Conservation (phyloP, 768 basidiomycete genomes). For the Tricholoma furcatifolium region DNA sequence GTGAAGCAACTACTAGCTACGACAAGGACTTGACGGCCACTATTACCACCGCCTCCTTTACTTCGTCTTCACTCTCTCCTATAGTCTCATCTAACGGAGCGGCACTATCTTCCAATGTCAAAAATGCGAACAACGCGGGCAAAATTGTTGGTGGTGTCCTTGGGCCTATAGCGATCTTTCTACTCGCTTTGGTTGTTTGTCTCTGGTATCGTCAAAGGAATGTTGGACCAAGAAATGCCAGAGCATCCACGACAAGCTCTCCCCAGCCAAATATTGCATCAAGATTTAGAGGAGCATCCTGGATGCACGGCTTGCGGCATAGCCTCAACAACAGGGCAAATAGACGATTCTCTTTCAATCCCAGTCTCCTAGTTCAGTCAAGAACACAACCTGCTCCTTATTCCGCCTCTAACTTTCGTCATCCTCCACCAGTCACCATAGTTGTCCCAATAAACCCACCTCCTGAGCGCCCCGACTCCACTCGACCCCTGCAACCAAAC, state of each 20-base stretch:
- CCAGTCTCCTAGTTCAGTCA: conserved; percentile 24
- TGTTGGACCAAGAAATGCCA: conserved; percentile 13
- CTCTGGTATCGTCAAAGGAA: conserved; percentile 21
- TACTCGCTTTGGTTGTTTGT: conserved; percentile 20
- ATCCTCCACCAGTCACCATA: conserved; percentile 18
- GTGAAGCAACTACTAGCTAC: conserved; percentile 8
- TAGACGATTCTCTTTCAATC: conserved; percentile 26
- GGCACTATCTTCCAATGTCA: neutral
- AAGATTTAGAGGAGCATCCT: neutral
- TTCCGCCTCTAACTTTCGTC: neutral
- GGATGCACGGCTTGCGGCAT: conserved; percentile 6
- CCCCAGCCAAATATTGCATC: neutral
- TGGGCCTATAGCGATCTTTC: conserved; percentile 22
- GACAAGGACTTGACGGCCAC: conserved; percentile 5
- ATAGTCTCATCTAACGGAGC: neutral
- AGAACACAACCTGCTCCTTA: conserved; percentile 6
- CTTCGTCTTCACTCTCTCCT: neutral
- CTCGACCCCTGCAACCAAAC: conserved; percentile 11
- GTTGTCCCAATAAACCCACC: conserved; percentile 12
- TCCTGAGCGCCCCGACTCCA: conserved; percentile 12
- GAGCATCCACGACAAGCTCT: conserved; percentile 1
- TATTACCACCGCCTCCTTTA: neutral
- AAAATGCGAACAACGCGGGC: neutral
- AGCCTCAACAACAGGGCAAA: neutral
- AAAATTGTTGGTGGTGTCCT: conserved; percentile 29